Evolutionary conservation across 768 basidiomycete species (phyloP), one percentile per base, ranked within the genome.

Genomic region (Polyporus arcularius): DNA sequence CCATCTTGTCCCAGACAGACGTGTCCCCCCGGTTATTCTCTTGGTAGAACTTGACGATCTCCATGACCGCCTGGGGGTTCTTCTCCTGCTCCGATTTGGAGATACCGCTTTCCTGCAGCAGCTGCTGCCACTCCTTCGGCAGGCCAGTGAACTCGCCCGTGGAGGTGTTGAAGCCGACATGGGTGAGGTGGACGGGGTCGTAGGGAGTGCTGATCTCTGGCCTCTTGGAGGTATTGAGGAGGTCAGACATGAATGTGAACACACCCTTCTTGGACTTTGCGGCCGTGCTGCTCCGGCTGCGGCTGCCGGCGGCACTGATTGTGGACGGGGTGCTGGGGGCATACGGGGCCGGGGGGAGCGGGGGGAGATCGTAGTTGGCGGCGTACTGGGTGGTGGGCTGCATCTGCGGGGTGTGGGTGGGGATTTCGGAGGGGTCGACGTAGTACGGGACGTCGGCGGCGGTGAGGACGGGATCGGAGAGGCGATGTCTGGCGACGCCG

Each of bases 101-200:
- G 71, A 98, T 98, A 55, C 97, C 97, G 64, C 90, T 93, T 73
- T 98, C 95, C 74, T 94, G 93, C 50, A 99, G 76, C 5, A 98
- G 82, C 73, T 98, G 94, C 71, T 99, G 97, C 97, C 97, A 99
- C 78, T 98, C 96, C 74, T 96, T 96, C 3, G 97, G 97, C 35
- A 99, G 81, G 2, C 97, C 97, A 9, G 94, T 95, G 77, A 96
- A 98, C 76, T 99, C 96, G 60, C 97, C 97, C 0, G 96, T 98
- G 58, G 94, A 96, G 6, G 93, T 92, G 75, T 99, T 98, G 86
- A 98, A 98, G 61, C 96, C 96, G 72, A 99, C 97, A 72, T 99
- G 97, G 3, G 97, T 98, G 70, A 99, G 89, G 78, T 98, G 96
- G 41, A 98, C 96, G 35, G 97, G 97, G 76, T 99, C 97, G 73